phyloP scores from a whole-genome alignment of 192 early-diverging fungal genomes.

The Coemansia sp. region DNA sequence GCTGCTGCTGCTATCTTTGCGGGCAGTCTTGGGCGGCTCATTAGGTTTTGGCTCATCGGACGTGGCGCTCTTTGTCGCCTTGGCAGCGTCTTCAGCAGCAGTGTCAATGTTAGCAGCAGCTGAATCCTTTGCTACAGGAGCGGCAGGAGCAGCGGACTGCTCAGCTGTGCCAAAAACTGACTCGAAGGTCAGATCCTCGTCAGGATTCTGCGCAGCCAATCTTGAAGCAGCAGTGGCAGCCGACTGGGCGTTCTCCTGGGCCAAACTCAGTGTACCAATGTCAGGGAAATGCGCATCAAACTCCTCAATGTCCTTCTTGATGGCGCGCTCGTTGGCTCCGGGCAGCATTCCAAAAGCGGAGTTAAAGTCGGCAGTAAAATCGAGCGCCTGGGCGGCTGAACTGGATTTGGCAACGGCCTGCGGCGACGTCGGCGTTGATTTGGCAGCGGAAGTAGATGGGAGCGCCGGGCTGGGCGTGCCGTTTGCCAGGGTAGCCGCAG shows the following conservation, averaged over 20 bases:
- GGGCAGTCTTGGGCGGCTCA: not conserved
- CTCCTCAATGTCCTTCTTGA: constrained; percentile 40
- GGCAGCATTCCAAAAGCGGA: constrained; percentile 37
- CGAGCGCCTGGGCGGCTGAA: not conserved
- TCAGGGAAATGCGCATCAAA: constrained; percentile 52
- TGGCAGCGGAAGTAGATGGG: not conserved
- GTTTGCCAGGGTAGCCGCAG: not conserved
- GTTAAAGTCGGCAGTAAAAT: constrained; percentile 44
- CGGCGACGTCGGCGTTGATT: constrained; percentile 35
- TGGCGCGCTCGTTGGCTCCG: constrained; percentile 19
- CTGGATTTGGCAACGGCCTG: not conserved
- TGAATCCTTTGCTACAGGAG: not conserved
- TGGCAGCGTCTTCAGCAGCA: not conserved
- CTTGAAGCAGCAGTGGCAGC: constrained; percentile 7
- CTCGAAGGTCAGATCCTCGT: constrained; percentile 44
- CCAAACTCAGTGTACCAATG: constrained; percentile 27
- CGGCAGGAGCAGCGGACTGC: too few relatives aligned
- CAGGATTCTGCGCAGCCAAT: not conserved
- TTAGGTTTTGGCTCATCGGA: not conserved
- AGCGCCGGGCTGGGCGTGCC: not conserved
- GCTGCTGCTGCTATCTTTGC: constrained; percentile 5
- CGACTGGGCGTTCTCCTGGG: constrained; percentile 3
- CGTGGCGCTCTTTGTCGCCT: not conserved
- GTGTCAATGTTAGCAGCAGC: not conserved
- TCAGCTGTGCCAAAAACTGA: constrained; percentile 38